Evolutionary conservation across 2,329 filamentous ascomycete species (phyloP).

Genomic region (Penicillium psychrosexuale): DNA sequence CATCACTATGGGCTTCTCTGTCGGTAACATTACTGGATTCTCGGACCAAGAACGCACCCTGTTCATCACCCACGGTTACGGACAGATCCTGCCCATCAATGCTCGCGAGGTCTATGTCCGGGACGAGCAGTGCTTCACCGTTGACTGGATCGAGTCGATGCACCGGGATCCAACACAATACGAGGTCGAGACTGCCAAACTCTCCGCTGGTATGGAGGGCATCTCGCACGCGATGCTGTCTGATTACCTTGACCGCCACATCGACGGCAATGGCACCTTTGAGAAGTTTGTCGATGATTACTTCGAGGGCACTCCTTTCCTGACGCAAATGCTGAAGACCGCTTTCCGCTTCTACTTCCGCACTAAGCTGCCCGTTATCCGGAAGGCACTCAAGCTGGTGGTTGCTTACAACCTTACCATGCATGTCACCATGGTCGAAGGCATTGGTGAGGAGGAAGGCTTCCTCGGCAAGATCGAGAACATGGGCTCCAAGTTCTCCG

Average conservation of each 20-base stretch:
- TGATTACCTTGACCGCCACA: conserved; percentile 92
- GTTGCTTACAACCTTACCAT: conserved; percentile 93
- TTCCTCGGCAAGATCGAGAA: conserved; percentile 82
- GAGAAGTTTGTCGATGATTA: conserved; percentile 94
- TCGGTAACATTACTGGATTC: conserved; percentile 91
- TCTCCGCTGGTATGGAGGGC: conserved; percentile 85
- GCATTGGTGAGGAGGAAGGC: conserved; percentile 73
- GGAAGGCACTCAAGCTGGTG: conserved; percentile 91
- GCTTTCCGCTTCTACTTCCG: conserved; percentile 89
- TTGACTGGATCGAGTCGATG: conserved; percentile 88
- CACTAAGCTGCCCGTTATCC: conserved; percentile 82
- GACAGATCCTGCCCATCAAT: conserved; percentile 86
- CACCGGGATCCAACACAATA: conserved; percentile 74
- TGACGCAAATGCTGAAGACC: conserved; percentile 94
- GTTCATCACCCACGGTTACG: conserved; percentile 96
- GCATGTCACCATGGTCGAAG: conserved; percentile 92
- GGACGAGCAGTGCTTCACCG: conserved; percentile 86
- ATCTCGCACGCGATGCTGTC: conserved; percentile 76
- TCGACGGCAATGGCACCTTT: conserved; percentile 84
- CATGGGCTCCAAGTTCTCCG: conserved; percentile 79
- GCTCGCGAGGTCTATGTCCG: conserved; percentile 90
- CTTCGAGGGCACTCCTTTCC: conserved; percentile 91
- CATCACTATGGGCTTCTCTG: conserved; percentile 78
- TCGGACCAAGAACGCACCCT: conserved; percentile 62
- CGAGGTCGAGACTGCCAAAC: conserved; percentile 79